Conservation (phyloP, 2,329 filamentous ascomycete species). For the Tolypocladium guangdongense region DNA sequence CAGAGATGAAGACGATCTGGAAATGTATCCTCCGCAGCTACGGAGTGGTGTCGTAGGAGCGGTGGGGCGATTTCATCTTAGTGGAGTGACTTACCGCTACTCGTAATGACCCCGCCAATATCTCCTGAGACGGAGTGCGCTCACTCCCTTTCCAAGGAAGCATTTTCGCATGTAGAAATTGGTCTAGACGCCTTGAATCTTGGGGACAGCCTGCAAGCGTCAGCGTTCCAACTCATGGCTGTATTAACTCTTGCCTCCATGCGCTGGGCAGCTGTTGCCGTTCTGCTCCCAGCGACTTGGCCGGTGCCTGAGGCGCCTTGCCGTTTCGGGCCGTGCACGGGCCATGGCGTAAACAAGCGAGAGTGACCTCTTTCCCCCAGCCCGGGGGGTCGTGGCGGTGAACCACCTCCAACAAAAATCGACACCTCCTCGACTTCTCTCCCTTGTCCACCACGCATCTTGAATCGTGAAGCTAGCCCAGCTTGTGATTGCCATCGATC, state of each 20-base stretch:
- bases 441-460: constrained; percentile 16
- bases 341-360: constrained; percentile 23
- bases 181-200: not conserved
- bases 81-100: not conserved
- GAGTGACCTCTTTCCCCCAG: constrained; percentile 10
- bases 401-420: constrained; percentile 16
- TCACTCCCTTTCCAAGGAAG: not conserved
- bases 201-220: not conserved
- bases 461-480: constrained; percentile 23
- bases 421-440: constrained; percentile 11
- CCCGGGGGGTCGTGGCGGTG: constrained; percentile 15
- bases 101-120: no score
- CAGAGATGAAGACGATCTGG: not conserved
- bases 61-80: not conserved
- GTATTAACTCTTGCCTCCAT: not conserved
- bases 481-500: constrained; percentile 17
- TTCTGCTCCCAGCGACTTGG: not conserved
- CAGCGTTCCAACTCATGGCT: not conserved
- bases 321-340: constrained; percentile 19
- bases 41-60: not conserved
- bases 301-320: constrained; percentile 9
- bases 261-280: not conserved
- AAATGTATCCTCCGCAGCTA: not conserved
- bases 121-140: not conserved
- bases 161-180: not conserved